These are phyloP conservation scores for Pythium insidiosum DNA, from an alignment of 352 stramenopile genomes.

Conservation along the genomic window DNA sequence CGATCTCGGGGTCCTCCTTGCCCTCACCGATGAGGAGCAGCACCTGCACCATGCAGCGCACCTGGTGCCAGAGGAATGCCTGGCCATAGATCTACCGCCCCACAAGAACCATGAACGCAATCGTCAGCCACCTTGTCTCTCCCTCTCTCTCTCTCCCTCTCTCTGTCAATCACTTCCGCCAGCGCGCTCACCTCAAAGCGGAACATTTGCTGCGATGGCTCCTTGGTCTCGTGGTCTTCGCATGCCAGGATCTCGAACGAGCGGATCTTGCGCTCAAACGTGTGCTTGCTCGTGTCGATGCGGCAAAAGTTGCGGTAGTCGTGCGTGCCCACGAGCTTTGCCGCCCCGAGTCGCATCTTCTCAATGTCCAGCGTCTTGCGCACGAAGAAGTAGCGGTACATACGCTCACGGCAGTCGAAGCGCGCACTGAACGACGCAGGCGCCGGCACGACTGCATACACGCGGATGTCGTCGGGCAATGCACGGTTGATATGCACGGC, in stretches of 20 bases:
- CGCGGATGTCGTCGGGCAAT: slow-evolving; percentile 86
- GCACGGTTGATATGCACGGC: slow-evolving; percentile 94
- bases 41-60: slow-evolving; percentile 97
- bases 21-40: slow-evolving; percentile 94
- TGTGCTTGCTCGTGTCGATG: slow-evolving; percentile 96
- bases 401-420: slow-evolving; percentile 90
- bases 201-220: slow-evolving; percentile 56
- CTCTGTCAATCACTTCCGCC: neutral
- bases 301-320: slow-evolving; percentile 99
- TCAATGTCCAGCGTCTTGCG: slow-evolving; percentile 55
- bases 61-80: slow-evolving; percentile 99
- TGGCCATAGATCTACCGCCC: slow-evolving; percentile 66
- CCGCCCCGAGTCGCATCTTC: slow-evolving; percentile 85
- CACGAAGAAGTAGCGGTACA: slow-evolving; percentile 98
- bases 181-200: slow-evolving; percentile 38
- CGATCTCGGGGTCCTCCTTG: slow-evolving; percentile 85
- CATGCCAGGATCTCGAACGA: slow-evolving; percentile 83
- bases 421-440: slow-evolving; percentile 91
- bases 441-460: slow-evolving; percentile 79
- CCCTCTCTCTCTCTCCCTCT: neutral
- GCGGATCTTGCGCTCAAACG: slow-evolving; percentile 86
- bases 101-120: neutral
- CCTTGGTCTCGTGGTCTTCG: slow-evolving; percentile 21
- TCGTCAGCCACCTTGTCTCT: too few relatives aligned
- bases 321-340: slow-evolving; percentile 90